Percentiles rank a stretch among this genome's conserved stretches.
Conservation (phyloP, 73 alveolate species). For the Tetrahymena elliotti region DNA sequence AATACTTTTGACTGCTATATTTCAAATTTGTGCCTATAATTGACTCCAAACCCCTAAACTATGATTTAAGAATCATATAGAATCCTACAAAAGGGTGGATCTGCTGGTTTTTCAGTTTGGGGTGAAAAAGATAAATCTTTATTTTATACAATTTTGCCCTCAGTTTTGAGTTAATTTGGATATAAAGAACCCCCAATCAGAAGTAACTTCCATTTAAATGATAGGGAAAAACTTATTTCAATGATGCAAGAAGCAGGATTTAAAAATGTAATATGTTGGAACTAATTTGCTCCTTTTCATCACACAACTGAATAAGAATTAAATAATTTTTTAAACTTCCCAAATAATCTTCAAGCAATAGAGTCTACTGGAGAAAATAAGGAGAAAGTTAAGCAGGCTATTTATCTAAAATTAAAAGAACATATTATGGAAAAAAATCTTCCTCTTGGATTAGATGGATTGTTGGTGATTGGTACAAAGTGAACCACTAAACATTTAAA, state of each 20-base stretch:
- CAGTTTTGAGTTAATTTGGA: neutral
- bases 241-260: neutral
- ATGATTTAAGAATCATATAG: constrained; percentile 12
- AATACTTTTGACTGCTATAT: constrained; percentile 9
- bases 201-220: neutral
- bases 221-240: neutral
- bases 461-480: neutral
- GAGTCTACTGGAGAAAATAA: neutral
- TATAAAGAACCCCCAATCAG: neutral
- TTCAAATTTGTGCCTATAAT: neutral
- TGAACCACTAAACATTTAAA: neutral
- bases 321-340: neutral
- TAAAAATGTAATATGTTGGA: constrained; percentile 4
- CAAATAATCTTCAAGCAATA: neutral
- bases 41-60: neutral
- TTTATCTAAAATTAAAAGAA: neutral
- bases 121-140: neutral
- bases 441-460: neutral
- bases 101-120: constrained; percentile 6
- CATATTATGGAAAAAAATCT: neutral
- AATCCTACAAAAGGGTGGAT: constrained; percentile 7
- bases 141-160: neutral
- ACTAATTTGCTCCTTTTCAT: neutral
- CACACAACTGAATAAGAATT: neutral
- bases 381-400: neutral